Conservation (phyloP, 768 basidiomycete genomes). For the Zangia roseola region DNA sequence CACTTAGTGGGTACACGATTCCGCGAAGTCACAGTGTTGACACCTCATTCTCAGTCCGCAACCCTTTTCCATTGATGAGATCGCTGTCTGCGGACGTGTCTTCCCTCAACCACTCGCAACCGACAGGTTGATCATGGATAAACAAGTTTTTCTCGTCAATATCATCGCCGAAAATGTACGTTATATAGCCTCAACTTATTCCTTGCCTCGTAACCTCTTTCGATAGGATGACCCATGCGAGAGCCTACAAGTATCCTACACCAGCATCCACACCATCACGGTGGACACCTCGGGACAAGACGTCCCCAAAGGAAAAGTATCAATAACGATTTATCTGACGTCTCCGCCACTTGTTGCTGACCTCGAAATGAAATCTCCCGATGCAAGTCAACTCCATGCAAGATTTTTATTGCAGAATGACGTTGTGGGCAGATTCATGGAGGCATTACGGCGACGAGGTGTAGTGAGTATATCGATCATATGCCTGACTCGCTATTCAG, state of each 20-base stretch:
- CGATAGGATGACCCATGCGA: slow-evolving; percentile 49
- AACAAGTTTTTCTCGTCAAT: slow-evolving; percentile 49
- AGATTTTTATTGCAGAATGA: slow-evolving; percentile 39
- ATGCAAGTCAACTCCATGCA: slow-evolving; percentile 25
- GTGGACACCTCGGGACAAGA: slow-evolving; percentile 24
- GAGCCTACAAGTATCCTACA: slow-evolving; percentile 47
- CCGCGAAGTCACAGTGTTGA: slow-evolving; percentile 1
- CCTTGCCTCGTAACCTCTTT: slow-evolving; percentile 6
- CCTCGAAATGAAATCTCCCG: slow-evolving; percentile 22
- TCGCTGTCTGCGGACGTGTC: slow-evolving; percentile 36
- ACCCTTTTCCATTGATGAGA: slow-evolving; percentile 46
- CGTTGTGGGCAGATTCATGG: slow-evolving; percentile 38
- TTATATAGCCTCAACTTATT: background rate
- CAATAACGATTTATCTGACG: slow-evolving; percentile 32
- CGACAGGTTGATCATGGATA: slow-evolving; percentile 54
- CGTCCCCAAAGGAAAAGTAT: slow-evolving; percentile 15
- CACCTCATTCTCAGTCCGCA: slow-evolving; percentile 48
- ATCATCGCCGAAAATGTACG: slow-evolving; percentile 32
- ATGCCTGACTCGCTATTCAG: slow-evolving; percentile 1
- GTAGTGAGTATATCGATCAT: slow-evolving; percentile 38
- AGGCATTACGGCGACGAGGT: slow-evolving; percentile 42
- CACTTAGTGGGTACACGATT: slow-evolving; percentile 42
- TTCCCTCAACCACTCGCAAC: slow-evolving; percentile 37
- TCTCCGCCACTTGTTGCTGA: slow-evolving; percentile 40
- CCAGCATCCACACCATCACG: slow-evolving; percentile 27